Evolutionary conservation across 2,329 filamentous ascomycete genomes (phyloP), one percentile per base, ranked within the genome.

Genomic region (Erysiphe pulchra): DNA sequence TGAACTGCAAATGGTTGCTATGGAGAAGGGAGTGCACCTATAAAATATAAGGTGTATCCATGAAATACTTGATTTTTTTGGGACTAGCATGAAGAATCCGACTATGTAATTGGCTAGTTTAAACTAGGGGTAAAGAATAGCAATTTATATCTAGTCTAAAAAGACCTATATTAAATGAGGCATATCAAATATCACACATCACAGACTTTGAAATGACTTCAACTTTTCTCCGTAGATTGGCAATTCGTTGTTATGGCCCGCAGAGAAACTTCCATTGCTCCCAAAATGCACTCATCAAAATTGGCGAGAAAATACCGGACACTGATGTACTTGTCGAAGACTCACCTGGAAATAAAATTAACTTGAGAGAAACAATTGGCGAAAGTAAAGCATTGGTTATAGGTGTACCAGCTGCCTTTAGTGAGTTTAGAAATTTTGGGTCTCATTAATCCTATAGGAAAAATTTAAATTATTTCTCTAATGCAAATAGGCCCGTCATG

Each of bases 291-390:
- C 65, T 73, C 52, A 80, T 95, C 59, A 71, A 80, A 55, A 75
- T 75, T 49, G 86, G 86, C 57, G 85, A 94, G 61, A 64, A 69
- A 53, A 68, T 95, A 46, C 90, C 87, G 11, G 65, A 75, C 61
- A 64, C 87, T 47, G 75, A 85, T 51, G 75, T 81, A 44, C 71
- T 93, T 54, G 77, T 77, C 51, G 81, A 95, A 65, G 71, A 73
- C 63, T 85, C 80, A n/a, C 87, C 87, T 0, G 84, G 81, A 49
- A 92, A 85, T 70, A 90, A 86, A 63, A 75, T 95, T 61, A 87
- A 83, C 63, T 70, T 95, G 54, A 71, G 79, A 51, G 83, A 92
- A 65, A 70, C 92, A 51, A 59, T 61, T 50, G 68, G 68, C 50
- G 75, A 73, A 51, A 80, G 82, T 57, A 80, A 83, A 57, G 84